Evolutionary conservation across 106 monocot genomes (phyloP).

Genomic region (Allium sativum): DNA sequence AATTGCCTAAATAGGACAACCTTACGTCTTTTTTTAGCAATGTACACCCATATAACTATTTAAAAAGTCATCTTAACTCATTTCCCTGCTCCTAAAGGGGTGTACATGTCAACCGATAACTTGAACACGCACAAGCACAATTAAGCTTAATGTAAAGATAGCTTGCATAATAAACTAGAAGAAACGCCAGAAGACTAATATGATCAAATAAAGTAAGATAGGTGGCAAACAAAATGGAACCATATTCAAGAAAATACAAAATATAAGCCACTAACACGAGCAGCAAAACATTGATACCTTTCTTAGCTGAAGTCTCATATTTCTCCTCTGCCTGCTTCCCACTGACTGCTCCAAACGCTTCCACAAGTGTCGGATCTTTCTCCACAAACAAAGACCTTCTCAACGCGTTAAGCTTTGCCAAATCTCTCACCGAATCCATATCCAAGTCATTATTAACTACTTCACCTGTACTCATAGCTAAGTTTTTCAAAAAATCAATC

Average conservation of each 20-base stretch:
- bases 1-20: too few species aligned
- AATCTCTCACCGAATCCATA: constrained; percentile 15
- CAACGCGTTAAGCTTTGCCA: constrained; percentile 27
- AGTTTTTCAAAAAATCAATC: constrained; percentile 23
- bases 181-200: neutral
- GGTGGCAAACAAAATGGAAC: too few species aligned
- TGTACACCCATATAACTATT: too few species aligned
- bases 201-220: neutral
- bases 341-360: constrained; percentile 58
- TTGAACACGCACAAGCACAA: too few species aligned
- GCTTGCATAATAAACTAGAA: too few species aligned
- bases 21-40: too few species aligned
- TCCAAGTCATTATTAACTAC: neutral
- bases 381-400: constrained; percentile 46
- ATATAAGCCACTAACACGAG: constrained; percentile 12
- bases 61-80: too few species aligned
- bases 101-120: too few species aligned
- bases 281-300: constrained; percentile 43
- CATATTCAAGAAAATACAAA: constrained; percentile 11
- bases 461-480: constrained; percentile 11
- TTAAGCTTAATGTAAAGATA: too few species aligned
- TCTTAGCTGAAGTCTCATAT: constrained; percentile 19
- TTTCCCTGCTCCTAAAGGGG: too few species aligned
- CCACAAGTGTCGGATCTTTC: constrained; percentile 49
- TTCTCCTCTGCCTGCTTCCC: constrained; percentile 20